Evolutionary conservation across 2,329 filamentous ascomycete species (phyloP).

Genomic region (Hypomyces perniciosus): DNA sequence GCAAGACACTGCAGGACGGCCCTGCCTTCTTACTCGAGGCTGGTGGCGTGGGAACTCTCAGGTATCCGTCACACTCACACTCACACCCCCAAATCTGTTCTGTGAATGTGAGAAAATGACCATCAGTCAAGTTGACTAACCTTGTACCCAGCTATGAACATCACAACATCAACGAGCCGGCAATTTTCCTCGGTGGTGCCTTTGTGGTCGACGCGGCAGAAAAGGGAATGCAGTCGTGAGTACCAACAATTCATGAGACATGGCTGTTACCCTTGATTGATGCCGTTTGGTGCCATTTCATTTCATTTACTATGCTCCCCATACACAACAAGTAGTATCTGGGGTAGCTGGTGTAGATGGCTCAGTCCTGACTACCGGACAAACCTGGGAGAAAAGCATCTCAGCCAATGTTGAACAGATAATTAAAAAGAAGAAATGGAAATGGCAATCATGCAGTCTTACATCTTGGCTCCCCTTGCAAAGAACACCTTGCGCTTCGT

Average conservation of each 20-base stretch:
- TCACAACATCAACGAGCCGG: slow-evolving; percentile 69
- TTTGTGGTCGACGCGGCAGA: slow-evolving; percentile 47
- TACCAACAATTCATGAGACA: neutral
- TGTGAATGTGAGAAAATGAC: too few species aligned
- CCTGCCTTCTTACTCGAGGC: slow-evolving; percentile 81
- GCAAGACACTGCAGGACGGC: slow-evolving; percentile 65
- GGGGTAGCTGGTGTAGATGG: too few species aligned
- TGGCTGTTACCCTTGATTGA: too few species aligned
- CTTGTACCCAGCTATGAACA: slow-evolving; percentile 63
- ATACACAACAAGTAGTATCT: too few species aligned
- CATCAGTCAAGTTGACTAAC: neutral
- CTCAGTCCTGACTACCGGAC: too few species aligned
- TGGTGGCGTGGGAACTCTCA: slow-evolving; percentile 76
- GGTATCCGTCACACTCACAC: slow-evolving; percentile 35
- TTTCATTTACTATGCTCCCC: too few species aligned
- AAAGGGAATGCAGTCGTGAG: slow-evolving; percentile 8
- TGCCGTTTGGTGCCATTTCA: too few species aligned
- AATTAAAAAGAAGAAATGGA: neutral
- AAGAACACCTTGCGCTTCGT: slow-evolving; percentile 36
- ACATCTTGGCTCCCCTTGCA: slow-evolving; percentile 38
- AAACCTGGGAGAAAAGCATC: too few species aligned
- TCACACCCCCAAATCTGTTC: neutral
- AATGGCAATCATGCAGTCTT: neutral
- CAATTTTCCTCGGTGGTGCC: slow-evolving; percentile 69
- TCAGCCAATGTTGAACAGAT: too few species aligned